A percentile compares a stretch with the other conserved stretches of the same genome.
These are phyloP conservation scores for Cymodocea nodosa DNA, from an alignment of 116 monocot species.

Conservation along the genomic window DNA sequence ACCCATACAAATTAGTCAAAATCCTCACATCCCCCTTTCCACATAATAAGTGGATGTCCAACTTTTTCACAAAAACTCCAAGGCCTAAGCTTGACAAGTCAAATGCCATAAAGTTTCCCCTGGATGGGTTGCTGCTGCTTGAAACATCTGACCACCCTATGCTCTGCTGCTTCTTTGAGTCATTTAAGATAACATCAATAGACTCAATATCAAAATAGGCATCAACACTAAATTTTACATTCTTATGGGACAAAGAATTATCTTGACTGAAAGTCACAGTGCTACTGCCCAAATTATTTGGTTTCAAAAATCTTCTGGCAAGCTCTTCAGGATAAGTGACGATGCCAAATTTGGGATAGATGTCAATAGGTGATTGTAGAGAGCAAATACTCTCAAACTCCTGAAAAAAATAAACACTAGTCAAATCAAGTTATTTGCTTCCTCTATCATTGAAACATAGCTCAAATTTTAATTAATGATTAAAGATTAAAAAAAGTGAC, in stretches of 20 bases:
- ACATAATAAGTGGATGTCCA: slow-evolving; percentile 24
- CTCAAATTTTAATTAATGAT: neutral
- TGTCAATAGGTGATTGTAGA: neutral
- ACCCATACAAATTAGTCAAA: slow-evolving; percentile 22
- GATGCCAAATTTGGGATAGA: neutral
- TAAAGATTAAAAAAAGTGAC: neutral
- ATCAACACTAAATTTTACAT: slow-evolving; percentile 29
- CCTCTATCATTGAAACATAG: neutral
- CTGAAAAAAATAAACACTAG: neutral
- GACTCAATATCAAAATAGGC: slow-evolving; percentile 25
- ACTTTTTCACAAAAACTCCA: slow-evolving; percentile 36
- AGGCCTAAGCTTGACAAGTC: slow-evolving; percentile 21
- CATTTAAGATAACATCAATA: slow-evolving; percentile 32
- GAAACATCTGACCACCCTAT: slow-evolving; percentile 7
- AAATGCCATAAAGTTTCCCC: slow-evolving; percentile 9
- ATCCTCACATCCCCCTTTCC: slow-evolving; percentile 17
- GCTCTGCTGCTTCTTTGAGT: slow-evolving; percentile 9
- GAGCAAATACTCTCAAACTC: neutral
- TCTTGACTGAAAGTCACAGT: neutral
- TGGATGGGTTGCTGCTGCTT: slow-evolving; percentile 6
- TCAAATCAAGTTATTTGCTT: neutral
- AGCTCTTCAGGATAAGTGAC: slow-evolving; percentile 21
- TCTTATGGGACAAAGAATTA: slow-evolving; percentile 6
- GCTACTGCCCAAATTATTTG: neutral
- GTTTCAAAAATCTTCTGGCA: slow-evolving; percentile 15